Percentiles rank a stretch among this genome's conserved stretches.
These are phyloP conservation scores for Litchi chinensis DNA, from an alignment of 345 rosid genomes.

Conservation along the genomic window DNA sequence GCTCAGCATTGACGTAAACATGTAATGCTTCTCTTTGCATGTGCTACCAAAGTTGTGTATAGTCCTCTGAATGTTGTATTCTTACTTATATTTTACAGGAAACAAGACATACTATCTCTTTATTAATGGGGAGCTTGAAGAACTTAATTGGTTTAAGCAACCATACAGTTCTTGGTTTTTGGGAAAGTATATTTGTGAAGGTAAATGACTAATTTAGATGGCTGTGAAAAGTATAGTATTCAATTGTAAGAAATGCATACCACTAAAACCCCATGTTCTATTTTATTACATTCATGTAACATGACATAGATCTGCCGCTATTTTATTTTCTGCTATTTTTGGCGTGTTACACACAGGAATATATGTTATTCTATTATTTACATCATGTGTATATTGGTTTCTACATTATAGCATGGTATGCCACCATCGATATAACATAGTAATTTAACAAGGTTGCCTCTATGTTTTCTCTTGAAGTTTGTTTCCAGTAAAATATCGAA, in stretches of 20 bases:
- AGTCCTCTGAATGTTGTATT: neutral
- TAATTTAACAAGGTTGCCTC: neutral
- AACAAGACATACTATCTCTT: slow-evolving; percentile 56
- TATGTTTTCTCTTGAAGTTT: neutral
- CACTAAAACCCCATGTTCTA: neutral
- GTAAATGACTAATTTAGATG: slow-evolving; percentile 32
- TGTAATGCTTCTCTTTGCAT: too few species aligned
- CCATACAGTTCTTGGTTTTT: slow-evolving; percentile 87
- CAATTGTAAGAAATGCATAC: neutral
- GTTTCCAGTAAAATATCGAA: neutral
- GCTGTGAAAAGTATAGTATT: neutral
- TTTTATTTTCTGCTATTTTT: neutral
- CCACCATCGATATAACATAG: neutral
- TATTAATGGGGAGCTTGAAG: slow-evolving; percentile 59
- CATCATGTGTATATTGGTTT: neutral
- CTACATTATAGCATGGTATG: neutral
- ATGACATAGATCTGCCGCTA: too few species aligned
- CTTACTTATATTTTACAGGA: slow-evolving; percentile 38
- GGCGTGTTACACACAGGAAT: neutral
- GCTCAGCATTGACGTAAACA: too few species aligned
- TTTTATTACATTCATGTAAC: neutral
- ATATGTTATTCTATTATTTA: neutral
- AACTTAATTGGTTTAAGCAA: slow-evolving; percentile 87
- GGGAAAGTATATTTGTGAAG: slow-evolving; percentile 79
- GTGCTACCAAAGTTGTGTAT: neutral